Conservation (phyloP, 257 asterid species). For the Solanum ossicruentum region DNA sequence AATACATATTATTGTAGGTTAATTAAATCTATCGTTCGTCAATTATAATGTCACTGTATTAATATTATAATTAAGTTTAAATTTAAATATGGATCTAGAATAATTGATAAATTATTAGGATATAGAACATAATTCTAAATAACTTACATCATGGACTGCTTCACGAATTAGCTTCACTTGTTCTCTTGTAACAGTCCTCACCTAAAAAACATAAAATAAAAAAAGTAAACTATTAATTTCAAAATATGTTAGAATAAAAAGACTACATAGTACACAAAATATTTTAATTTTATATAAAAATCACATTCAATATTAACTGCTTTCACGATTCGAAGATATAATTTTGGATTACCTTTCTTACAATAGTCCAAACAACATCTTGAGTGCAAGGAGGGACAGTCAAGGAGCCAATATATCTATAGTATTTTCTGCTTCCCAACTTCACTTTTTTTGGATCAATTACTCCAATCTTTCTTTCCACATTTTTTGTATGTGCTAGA, state of each 20-base stretch:
- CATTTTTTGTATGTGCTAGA: conserved; percentile 2
- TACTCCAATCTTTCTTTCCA: conserved; percentile 17
- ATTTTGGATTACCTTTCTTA: conserved; percentile 18
- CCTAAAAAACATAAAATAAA: conserved; percentile 13
- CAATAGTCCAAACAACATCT: conserved; percentile 41
- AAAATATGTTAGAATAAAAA: not conserved
- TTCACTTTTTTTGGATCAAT: conserved; percentile 29
- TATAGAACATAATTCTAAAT: not conserved
- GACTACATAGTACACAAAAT: too few species aligned
- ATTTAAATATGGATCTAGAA: not conserved
- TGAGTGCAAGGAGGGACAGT: conserved; percentile 66
- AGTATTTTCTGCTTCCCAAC: conserved; percentile 41
- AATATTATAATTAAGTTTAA: not conserved
- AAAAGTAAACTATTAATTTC: not conserved
- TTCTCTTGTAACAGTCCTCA: conserved; percentile 36
- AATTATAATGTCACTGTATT: not conserved
- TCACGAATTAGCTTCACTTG: conserved; percentile 46
- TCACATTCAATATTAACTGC: too few species aligned
- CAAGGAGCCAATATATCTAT: conserved; percentile 53
- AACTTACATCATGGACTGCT: conserved; percentile 39
- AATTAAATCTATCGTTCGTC: not conserved
- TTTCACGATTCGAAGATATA: not conserved
- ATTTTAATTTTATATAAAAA: too few species aligned
- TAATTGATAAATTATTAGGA: not conserved
- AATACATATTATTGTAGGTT: not conserved